phyloP scores from a whole-genome alignment of 2,329 filamentous ascomycete genomes.

The Botrytis fabae region DNA sequence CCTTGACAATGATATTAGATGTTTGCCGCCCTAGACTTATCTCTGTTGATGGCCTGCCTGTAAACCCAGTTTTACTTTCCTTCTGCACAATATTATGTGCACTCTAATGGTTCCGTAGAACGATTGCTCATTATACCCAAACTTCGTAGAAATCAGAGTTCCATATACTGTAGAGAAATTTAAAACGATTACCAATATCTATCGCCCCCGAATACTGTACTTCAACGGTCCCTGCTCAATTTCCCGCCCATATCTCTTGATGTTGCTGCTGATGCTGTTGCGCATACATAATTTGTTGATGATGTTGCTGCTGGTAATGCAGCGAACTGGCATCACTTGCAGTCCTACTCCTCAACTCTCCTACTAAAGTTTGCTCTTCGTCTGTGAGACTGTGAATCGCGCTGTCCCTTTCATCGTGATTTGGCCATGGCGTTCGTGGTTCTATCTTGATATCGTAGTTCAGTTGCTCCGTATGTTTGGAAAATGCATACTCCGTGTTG shows the following conservation, averaged over 20 bases:
- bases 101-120: not conserved
- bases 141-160: not conserved
- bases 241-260: constrained; percentile 17
- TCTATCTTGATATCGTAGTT: constrained; percentile 10
- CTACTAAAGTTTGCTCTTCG: constrained; percentile 24
- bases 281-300: constrained; percentile 27
- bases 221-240: not conserved
- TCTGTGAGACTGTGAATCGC: constrained; percentile 6
- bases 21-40: not conserved
- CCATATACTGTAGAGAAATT: not conserved
- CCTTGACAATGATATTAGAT: not conserved
- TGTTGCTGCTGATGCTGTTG: constrained; percentile 23
- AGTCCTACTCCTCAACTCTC: constrained; percentile 28
- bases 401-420: constrained; percentile 6
- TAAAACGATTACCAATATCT: not conserved
- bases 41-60: constrained; percentile 4
- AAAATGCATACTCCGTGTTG: not conserved
- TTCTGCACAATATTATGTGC: not conserved
- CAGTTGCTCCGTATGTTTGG: not conserved
- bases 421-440: constrained; percentile 12
- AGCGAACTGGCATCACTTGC: constrained; percentile 28
- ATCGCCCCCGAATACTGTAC: too few relatives aligned
- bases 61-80: not conserved
- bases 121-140: not conserved
- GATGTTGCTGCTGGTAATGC: constrained; percentile 26